These are phyloP conservation scores for Sugiyamaella lignohabitans DNA, from an alignment of 805 yeast species.

Conservation along the genomic window DNA sequence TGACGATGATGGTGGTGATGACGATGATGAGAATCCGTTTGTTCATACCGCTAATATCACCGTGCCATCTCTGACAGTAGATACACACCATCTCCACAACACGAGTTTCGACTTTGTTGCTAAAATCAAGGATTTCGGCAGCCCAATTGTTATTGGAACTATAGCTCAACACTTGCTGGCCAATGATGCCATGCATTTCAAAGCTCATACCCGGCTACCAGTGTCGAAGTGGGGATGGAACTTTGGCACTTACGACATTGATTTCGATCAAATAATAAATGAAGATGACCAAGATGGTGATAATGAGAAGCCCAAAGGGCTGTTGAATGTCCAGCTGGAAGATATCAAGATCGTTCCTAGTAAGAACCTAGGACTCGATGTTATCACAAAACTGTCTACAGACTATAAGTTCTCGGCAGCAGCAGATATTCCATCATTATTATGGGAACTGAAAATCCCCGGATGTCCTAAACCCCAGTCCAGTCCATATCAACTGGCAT, in stretches of 20 bases:
- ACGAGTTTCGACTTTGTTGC: slow-evolving; percentile 14
- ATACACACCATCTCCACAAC: slow-evolving; percentile 5
- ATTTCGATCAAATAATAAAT: slow-evolving; percentile 11
- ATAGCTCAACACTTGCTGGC: slow-evolving; percentile 15
- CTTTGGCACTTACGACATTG: slow-evolving; percentile 14
- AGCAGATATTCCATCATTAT: slow-evolving; percentile 25
- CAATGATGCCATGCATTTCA: slow-evolving; percentile 13
- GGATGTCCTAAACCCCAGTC: slow-evolving; percentile 21
- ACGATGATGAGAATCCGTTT: background rate
- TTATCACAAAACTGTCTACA: background rate
- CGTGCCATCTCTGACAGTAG: slow-evolving; percentile 16
- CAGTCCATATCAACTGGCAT: background rate
- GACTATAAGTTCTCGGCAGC: slow-evolving; percentile 6
- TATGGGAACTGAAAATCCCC: slow-evolving; percentile 26
- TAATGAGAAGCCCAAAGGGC: background rate
- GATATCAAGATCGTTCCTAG: background rate
- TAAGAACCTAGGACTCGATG: background rate
- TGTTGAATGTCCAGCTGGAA: background rate
- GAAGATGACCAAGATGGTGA: slow-evolving; percentile 10
- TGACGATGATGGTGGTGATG: background rate
- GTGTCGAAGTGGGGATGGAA: slow-evolving; percentile 14
- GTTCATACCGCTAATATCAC: slow-evolving; percentile 14
- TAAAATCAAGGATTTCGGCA: slow-evolving; percentile 19
- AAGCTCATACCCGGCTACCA: slow-evolving; percentile 9
- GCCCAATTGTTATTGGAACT: slow-evolving; percentile 13